A percentile compares a stretch with the other conserved stretches of the same genome.
phyloP scores from a whole-genome alignment of 805 yeast species.

The Candida boleticola region DNA sequence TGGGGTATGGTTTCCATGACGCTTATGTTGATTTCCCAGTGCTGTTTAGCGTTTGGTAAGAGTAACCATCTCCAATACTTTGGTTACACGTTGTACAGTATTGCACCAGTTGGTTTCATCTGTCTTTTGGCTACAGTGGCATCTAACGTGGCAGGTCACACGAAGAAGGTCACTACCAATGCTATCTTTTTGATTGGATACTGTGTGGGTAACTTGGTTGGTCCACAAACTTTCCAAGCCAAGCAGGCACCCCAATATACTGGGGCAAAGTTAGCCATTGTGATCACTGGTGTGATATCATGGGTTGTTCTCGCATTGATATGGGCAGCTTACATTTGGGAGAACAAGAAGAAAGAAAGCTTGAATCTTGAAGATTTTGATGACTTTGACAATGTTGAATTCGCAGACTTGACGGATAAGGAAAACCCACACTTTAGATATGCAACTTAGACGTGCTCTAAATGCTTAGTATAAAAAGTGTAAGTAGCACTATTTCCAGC shows the following conservation, averaged over 20 bases:
- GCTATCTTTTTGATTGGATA: constrained; percentile 26
- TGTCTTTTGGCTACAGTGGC: constrained; percentile 19
- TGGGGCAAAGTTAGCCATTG: constrained; percentile 22
- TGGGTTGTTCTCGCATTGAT: constrained; percentile 11
- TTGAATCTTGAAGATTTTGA: constrained; percentile 14
- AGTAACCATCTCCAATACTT: constrained; percentile 21
- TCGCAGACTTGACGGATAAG: constrained; percentile 46
- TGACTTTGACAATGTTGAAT: constrained; percentile 33
- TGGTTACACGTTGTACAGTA: constrained; percentile 27
- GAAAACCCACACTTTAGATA: constrained; percentile 40
- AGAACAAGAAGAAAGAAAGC: constrained; percentile 16
- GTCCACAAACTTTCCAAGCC: constrained; percentile 25
- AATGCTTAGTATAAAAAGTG: too few species aligned
- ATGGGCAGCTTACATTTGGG: constrained; percentile 11
- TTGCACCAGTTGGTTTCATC: constrained; percentile 26
- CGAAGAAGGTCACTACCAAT: constrained; percentile 25
- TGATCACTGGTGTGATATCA: constrained; percentile 12
- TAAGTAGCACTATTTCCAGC: too few species aligned
- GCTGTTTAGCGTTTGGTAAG: constrained; percentile 29
- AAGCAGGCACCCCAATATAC: constrained; percentile 24
- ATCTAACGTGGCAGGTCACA: constrained; percentile 24
- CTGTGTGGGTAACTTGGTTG: constrained; percentile 27
- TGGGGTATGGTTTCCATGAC: constrained; percentile 21
- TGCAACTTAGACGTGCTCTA: constrained; percentile 7
- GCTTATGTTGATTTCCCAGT: constrained; percentile 22